phyloP scores from a whole-genome alignment of 1,284 basidiomycete genomes.

The Cystobasidium sp. region DNA sequence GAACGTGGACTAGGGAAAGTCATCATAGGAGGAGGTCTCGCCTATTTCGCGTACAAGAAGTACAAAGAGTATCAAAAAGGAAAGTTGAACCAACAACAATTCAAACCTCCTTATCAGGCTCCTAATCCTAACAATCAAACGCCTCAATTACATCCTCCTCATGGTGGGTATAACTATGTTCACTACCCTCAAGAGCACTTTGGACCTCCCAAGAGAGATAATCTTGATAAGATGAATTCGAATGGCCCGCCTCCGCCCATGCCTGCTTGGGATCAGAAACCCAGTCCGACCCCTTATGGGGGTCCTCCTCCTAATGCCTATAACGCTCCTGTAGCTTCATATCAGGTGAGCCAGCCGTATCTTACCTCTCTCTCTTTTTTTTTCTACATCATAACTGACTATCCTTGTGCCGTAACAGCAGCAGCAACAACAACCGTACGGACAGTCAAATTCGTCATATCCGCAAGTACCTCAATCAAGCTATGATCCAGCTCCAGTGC shows the following conservation, averaged over 20 bases:
- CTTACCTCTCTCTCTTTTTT: neutral
- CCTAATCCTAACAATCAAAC: neutral
- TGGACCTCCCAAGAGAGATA: slow-evolving; percentile 2
- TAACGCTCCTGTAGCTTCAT: neutral
- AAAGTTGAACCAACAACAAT: slow-evolving; percentile 27
- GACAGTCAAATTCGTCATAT: neutral
- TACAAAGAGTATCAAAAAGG: slow-evolving; percentile 38
- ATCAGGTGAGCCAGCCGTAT: neutral
- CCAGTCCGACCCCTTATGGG: neutral
- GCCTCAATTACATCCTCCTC: neutral
- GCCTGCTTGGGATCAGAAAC: slow-evolving; percentile 22
- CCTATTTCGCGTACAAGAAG: slow-evolving; percentile 35
- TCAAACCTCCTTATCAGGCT: slow-evolving; percentile 18
- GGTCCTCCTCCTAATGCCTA: slow-evolving; percentile 3
- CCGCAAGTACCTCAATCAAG: neutral
- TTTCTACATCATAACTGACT: neutral
- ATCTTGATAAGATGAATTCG: neutral
- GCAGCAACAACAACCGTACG: neutral
- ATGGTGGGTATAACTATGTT: neutral
- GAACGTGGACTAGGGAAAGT: slow-evolving; percentile 40
- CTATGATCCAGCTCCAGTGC: neutral
- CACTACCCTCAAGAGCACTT: slow-evolving; percentile 14
- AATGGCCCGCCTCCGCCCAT: neutral
- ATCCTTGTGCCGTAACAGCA: neutral
- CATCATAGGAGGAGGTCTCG: slow-evolving; percentile 20